Evolutionary conservation across 1,139 yeast species (phyloP).

Genomic region (Geotrichum phurueaensis): DNA sequence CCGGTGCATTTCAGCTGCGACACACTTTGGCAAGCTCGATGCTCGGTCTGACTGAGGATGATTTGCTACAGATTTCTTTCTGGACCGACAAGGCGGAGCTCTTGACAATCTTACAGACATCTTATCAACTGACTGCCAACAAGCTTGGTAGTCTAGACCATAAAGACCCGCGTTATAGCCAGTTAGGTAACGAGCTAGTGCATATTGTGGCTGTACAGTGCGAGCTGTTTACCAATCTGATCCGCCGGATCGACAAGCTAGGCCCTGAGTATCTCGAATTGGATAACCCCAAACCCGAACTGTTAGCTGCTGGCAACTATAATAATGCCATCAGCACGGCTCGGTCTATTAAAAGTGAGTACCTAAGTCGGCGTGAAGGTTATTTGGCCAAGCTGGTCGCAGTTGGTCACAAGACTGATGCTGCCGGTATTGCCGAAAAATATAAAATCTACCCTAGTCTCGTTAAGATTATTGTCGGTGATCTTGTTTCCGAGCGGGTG

Average conservation of each 20-base stretch:
- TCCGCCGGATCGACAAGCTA: constrained; percentile 24
- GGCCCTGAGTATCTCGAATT: constrained; percentile 1
- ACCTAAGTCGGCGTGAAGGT: constrained; percentile 27
- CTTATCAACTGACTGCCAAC: constrained; percentile 22
- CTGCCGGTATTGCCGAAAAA: constrained; percentile 59
- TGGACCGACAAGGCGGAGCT: constrained; percentile 34
- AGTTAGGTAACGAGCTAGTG: constrained; percentile 26
- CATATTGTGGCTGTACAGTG: constrained; percentile 32
- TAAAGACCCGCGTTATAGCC: constrained; percentile 16
- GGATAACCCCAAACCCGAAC: not conserved
- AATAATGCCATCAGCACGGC: not conserved
- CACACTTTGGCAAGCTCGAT: constrained; percentile 20
- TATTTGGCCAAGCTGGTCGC: constrained; percentile 56
- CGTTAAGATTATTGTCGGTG: constrained; percentile 56
- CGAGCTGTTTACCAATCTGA: constrained; percentile 28
- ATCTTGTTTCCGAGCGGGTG: constrained; percentile 27
- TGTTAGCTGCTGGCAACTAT: not conserved
- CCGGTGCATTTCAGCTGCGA: constrained; percentile 28
- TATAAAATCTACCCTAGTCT: constrained; percentile 62
- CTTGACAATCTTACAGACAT: constrained; percentile 26
- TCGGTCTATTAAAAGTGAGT: not conserved
- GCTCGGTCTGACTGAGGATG: constrained; percentile 22
- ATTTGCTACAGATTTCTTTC: constrained; percentile 24
- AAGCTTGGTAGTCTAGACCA: constrained; percentile 17
- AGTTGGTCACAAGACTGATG: constrained; percentile 46